Base-by-base conservation (phyloP, 1,284 basidiomycete species). In the Puccinia sorghi region DNA sequence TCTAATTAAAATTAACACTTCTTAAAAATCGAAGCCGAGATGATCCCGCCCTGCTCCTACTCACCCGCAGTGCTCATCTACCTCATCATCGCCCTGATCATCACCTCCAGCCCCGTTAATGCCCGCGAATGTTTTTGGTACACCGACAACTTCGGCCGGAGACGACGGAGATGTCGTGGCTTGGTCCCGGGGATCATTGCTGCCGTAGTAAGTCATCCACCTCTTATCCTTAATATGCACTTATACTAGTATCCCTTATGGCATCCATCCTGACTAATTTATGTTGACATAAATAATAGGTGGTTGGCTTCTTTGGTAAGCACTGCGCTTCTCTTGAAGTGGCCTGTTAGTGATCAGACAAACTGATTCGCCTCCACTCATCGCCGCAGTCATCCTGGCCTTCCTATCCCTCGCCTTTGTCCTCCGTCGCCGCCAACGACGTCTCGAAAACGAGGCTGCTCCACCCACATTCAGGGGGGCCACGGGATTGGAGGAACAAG, bases 111-210 rank as follows among this genome's bases (percentile, higher is more conserved):
- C 3, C 27, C 52, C 5, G 52, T 48, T 27, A 54, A 43, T 5
- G 74, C 74, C n/a, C 74, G 74, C 17, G 54, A 69, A 48, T 77
- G 74, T 46, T 46, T 22, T 32, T 77, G 48, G 41, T 69, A 77
- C 27, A 77, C 41, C 22, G 74, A 77, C 39, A 39, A 50, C 5
- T 20, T 69, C 7, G 74, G 74, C 37, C 63, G 74, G 3, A 54
- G 66, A 43, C 54, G 74, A 67, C 32, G 64, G 25, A 52, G 64
- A 17, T 77, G 74, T 77, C 52, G 37, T 22, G 74, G 74, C 15
- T 27, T 77, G 25, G 3, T 77, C n/a, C 52, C 63, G 5, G 74
- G 74, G 0, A 67, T 66, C 43, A 69, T 77, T 50, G 74, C 64
- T 27, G 74, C 63, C 3, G n/a, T 77, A 20, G 74, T 77, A n/a